Conservation (phyloP, 108 stramenopile species). For the Skeletonema grethae region DNA sequence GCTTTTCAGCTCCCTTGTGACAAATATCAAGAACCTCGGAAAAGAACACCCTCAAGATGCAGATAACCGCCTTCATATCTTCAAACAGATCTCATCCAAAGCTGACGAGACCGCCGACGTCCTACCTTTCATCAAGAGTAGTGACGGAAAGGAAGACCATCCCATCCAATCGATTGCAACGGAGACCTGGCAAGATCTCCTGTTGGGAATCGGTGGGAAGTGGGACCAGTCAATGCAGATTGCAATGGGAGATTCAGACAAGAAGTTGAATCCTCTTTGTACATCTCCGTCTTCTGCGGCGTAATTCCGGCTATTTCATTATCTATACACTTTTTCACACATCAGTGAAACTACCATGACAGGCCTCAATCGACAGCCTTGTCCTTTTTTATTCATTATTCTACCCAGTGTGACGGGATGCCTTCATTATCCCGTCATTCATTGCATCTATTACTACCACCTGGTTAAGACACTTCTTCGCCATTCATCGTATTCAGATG, state of each 20-base stretch:
- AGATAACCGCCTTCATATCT: background rate
- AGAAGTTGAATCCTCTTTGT: background rate
- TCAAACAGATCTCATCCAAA: background rate
- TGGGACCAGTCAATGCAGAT: background rate
- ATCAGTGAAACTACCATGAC: background rate
- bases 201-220: constrained; percentile 1
- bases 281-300: background rate
- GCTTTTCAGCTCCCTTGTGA: background rate
- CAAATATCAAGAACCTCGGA: background rate
- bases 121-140: background rate
- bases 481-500: background rate
- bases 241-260: background rate
- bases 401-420: background rate
- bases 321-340: background rate
- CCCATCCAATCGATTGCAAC: background rate
- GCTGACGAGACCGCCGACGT: background rate
- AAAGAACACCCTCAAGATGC: background rate
- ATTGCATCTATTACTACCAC: background rate
- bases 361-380: background rate
- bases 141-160: background rate
- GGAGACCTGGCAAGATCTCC: constrained; percentile 6
- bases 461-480: background rate
- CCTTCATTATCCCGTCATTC: background rate
- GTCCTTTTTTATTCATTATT: background rate
- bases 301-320: background rate